Base-by-base conservation (phyloP, 768 basidiomycete species). In the Boletus sp. region DNA sequence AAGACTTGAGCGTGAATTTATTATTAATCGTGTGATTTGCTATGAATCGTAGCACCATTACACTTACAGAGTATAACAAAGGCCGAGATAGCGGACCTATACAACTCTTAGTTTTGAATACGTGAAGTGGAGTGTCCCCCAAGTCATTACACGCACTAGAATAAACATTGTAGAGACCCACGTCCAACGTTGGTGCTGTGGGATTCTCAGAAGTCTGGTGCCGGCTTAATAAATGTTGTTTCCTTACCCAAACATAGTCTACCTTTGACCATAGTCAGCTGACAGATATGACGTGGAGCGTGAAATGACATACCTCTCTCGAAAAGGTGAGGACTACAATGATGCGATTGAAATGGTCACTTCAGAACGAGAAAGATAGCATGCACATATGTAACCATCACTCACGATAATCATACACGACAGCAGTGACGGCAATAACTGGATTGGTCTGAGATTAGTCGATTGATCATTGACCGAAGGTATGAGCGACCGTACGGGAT, bases 241-340 rank as follows among this genome's bases (percentile, higher is more conserved):
- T 25, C 35, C 59, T 37, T 1, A 63, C 61, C 62, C 62, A 63
- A 21, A 63, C 33, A 43, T 59, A 63, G 1, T 59, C 50, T 49
- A 63, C 13, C 62, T 63, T 42, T 29, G 14, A 6, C n/a, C 13
- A 11, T 15, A 10, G 8, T 51, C 34, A 53, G 23, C 11, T 5
- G 15, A 5, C 2, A 6, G 1, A 21, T 15, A 3, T 0, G 0
- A 27, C 21, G 19, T 10, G 9, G 8, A 4, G 9, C 17, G 9
- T 8, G 8, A 29, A 23, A 29, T 15, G 4, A 38, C n/a, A 32
- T 45, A 57, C 54, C 47, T 58, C 55, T 9, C n/a, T 21, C 9
- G 56, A 7, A 35, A 58, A 53, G 17, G 37, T 58, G 27, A 58
- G 55, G 32, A 52, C 55, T 58, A 19, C 13, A 38, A 25, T 37